phyloP scores from a whole-genome alignment of 129 eudicot genomes.

The Artemisia annua region DNA sequence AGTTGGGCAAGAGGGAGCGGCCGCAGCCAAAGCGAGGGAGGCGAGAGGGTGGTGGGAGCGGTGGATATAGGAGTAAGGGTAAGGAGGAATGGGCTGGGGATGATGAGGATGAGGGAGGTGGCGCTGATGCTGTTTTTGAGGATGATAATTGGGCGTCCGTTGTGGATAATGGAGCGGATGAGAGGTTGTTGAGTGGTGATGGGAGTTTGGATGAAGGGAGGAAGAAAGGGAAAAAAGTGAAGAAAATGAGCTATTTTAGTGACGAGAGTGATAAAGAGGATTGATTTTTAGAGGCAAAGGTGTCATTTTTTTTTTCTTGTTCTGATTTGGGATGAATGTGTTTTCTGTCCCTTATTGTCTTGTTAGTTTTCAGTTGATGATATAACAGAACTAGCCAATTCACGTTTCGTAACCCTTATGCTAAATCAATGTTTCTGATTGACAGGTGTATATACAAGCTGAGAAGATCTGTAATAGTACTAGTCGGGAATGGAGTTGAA shows the following conservation, averaged over 20 bases:
- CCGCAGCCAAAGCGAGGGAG: too few species aligned
- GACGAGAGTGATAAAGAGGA: slow-evolving; percentile 96
- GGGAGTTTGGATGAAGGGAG: slow-evolving; percentile 22
- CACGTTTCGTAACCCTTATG: neutral
- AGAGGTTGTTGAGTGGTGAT: slow-evolving; percentile 69
- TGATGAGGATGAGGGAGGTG: slow-evolving; percentile 52
- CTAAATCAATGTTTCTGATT: neutral
- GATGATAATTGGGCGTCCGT: slow-evolving; percentile 95
- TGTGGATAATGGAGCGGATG: slow-evolving; percentile 78
- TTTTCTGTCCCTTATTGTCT: slow-evolving; percentile 1
- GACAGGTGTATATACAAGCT: neutral
- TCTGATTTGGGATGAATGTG: neutral
- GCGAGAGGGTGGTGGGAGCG: too few species aligned
- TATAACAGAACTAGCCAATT: neutral
- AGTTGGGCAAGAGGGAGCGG: slow-evolving; percentile 67
- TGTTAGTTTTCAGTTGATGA: neutral
- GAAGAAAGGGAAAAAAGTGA: slow-evolving; percentile 50
- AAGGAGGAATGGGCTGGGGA: slow-evolving; percentile 38
- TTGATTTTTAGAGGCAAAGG: slow-evolving; percentile 23
- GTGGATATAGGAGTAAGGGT: slow-evolving; percentile 24
- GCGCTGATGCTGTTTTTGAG: slow-evolving; percentile 57
- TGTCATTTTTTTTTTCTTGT: slow-evolving; percentile 8
- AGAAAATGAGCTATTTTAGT: slow-evolving; percentile 63
- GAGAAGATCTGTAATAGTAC: neutral
- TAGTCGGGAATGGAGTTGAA: neutral